Conservation (phyloP, 2,329 filamentous ascomycete genomes). For the Podosphaera fusca region DNA sequence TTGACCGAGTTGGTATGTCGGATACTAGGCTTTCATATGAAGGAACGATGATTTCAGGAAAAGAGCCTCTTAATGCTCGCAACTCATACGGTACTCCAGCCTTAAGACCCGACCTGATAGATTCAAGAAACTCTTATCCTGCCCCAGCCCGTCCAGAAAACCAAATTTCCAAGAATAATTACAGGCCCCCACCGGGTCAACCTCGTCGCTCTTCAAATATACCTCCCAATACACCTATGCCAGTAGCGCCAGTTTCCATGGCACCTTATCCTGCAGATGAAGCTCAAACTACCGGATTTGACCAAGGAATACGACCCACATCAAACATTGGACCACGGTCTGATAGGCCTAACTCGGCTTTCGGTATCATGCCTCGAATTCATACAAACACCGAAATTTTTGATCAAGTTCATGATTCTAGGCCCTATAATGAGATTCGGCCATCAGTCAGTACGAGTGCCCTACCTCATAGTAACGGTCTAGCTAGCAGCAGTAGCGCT, state of each 20-base stretch:
- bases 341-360: conserved; percentile 21
- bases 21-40: conserved; percentile 8
- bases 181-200: conserved; percentile 1
- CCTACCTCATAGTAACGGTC: conserved; percentile 18
- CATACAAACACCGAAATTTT: conserved; percentile 8
- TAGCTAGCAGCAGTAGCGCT: conserved; percentile 14
- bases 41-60: conserved; percentile 6
- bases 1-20: conserved; percentile 10
- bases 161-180: conserved; percentile 6
- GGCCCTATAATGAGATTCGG: conserved; percentile 11
- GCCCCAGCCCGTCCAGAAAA: conserved; percentile 3
- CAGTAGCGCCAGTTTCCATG: conserved; percentile 16
- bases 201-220: conserved; percentile 3
- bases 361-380: conserved; percentile 24
- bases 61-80: conserved; percentile 5
- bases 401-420: conserved; percentile 2
- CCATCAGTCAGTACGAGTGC: conserved; percentile 24
- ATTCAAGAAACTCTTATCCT: conserved; percentile 5
- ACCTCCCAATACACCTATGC: conserved; percentile 2
- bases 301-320: conserved; percentile 16
- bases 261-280: conserved; percentile 53
- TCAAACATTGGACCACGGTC: conserved; percentile 22
- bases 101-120: conserved; percentile 5
- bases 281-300: conserved; percentile 1
- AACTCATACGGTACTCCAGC: conserved; percentile 5